These are phyloP conservation scores for Neodidymelliopsis sp. DNA, from an alignment of 2,329 filamentous ascomycete species.

Conservation along the genomic window DNA sequence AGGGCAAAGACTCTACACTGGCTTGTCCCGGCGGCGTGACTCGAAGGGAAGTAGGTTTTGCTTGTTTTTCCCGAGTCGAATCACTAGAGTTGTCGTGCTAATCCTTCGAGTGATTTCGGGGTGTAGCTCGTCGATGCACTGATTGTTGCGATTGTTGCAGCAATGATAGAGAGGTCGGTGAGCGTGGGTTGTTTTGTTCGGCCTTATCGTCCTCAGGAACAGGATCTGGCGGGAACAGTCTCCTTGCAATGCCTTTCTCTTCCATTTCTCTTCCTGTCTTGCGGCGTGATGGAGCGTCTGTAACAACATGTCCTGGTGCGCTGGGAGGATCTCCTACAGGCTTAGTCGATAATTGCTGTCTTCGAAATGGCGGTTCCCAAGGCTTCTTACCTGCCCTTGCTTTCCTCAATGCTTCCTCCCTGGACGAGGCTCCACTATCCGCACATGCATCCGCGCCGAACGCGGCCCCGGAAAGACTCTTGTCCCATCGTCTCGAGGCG, in stretches of 20 bases:
- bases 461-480: background rate
- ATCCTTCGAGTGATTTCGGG: background rate
- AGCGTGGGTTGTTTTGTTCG: background rate
- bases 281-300: slow-evolving; percentile 2
- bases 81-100: background rate
- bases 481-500: background rate
- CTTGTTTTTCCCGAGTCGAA: background rate
- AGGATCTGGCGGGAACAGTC: slow-evolving; percentile 11
- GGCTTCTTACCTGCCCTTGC: slow-evolving; percentile 26
- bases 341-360: background rate
- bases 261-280: slow-evolving; percentile 11
- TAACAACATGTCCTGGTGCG: slow-evolving; percentile 7
- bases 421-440: slow-evolving; percentile 14
- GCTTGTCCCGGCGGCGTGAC: background rate
- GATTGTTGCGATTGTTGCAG: background rate
- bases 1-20: background rate
- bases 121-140: background rate
- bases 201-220: background rate
- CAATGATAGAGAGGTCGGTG: background rate
- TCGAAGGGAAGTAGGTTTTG: background rate
- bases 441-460: slow-evolving; percentile 18
- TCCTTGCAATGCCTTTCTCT: slow-evolving; percentile 3
- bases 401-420: background rate
- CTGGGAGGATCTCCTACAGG: background rate
- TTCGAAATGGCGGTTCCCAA: slow-evolving; percentile 38